phyloP scores from a whole-genome alignment of 495 filamentous ascomycete genomes.

The Lindgomyces ingoldianus region DNA sequence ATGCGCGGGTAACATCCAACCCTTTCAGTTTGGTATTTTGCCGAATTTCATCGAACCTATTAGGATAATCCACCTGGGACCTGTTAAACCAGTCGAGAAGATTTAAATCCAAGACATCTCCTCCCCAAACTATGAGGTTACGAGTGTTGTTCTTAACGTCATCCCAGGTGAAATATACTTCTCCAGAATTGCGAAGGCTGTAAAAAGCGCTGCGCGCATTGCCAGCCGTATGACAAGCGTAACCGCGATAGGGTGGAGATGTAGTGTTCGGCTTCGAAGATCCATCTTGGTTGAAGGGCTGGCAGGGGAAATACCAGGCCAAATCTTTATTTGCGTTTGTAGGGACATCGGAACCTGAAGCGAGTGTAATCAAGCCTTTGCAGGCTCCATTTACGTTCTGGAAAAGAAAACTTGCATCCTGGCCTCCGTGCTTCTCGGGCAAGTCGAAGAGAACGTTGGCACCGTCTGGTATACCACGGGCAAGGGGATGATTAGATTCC shows the following conservation, averaged over 20 bases:
- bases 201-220: conserved; percentile 74
- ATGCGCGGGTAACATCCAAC: conserved; percentile 86
- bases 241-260: conserved; percentile 74
- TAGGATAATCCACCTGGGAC: conserved; percentile 75
- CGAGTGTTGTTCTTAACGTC: conserved; percentile 86
- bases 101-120: conserved; percentile 90
- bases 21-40: conserved; percentile 75
- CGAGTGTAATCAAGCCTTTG: conserved; percentile 81
- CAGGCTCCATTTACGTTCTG: conserved; percentile 98
- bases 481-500: conserved; percentile 73
- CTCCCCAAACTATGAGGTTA: conserved; percentile 90
- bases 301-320: conserved; percentile 97
- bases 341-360: conserved; percentile 72
- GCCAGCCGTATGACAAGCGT: conserved; percentile 81
- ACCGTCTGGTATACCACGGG: conserved; percentile 67
- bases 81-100: conserved; percentile 89
- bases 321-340: conserved; percentile 71
- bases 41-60: conserved; percentile 76
- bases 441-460: conserved; percentile 85
- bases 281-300: conserved; percentile 88
- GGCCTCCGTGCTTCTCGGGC: conserved; percentile 73
- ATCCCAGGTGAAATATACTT: conserved; percentile 95
- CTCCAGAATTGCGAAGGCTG: conserved; percentile 57
- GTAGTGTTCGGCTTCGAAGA: conserved; percentile 75
- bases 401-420: conserved; percentile 95